Percentiles rank a stretch among this genome's conserved stretches.
These are phyloP conservation scores for Letharia lupina DNA, from an alignment of 495 filamentous ascomycete species.

Conservation along the genomic window DNA sequence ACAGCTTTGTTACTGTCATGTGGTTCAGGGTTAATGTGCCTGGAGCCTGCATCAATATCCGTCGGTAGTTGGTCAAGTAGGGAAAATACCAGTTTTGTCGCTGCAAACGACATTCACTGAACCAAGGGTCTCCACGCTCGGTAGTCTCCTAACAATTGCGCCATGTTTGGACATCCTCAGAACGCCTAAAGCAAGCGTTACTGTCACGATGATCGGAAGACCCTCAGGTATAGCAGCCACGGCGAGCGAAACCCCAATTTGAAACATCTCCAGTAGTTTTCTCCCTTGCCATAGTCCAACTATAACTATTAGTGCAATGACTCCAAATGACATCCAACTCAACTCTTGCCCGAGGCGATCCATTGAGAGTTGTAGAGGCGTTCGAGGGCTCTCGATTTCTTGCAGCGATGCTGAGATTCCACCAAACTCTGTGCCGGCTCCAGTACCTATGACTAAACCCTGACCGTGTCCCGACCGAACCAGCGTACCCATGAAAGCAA, in stretches of 20 bases:
- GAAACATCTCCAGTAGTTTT: slow-evolving; percentile 88
- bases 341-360: slow-evolving; percentile 88
- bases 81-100: slow-evolving; percentile 72
- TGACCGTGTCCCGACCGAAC: slow-evolving; percentile 95
- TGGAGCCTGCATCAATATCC: slow-evolving; percentile 22
- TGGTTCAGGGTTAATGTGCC: slow-evolving; percentile 94
- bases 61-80: background rate
- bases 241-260: slow-evolving; percentile 91
- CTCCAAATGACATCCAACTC: slow-evolving; percentile 89
- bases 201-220: slow-evolving; percentile 94
- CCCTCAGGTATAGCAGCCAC: slow-evolving; percentile 97
- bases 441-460: slow-evolving; percentile 90
- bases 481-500: slow-evolving; percentile 97
- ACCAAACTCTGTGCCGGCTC: slow-evolving; percentile 90
- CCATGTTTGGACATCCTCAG: slow-evolving; percentile 89
- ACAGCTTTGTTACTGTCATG: slow-evolving; percentile 96
- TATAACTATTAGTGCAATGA: slow-evolving; percentile 86
- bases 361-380: slow-evolving; percentile 93
- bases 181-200: slow-evolving; percentile 88
- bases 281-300: slow-evolving; percentile 84
- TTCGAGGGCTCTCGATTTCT: slow-evolving; percentile 89
- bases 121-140: slow-evolving; percentile 94
- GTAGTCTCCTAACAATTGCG: slow-evolving; percentile 89
- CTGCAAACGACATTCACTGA: slow-evolving; percentile 98
- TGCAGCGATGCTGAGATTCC: slow-evolving; percentile 86